These are phyloP conservation scores for Viola odorata DNA, from an alignment of 345 rosid species.

Conservation along the genomic window DNA sequence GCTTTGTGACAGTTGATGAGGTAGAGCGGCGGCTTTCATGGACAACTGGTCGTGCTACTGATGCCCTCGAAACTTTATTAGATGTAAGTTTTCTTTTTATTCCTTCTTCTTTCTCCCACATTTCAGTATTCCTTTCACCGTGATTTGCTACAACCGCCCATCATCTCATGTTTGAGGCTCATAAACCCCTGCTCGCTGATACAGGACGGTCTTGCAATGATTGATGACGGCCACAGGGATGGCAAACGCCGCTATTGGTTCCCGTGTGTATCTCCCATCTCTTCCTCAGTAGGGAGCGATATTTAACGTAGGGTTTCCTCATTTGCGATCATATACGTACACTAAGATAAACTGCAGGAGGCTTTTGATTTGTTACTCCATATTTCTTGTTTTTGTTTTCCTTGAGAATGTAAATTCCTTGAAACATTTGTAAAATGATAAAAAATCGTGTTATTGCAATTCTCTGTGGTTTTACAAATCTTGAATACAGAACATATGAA, in stretches of 20 bases:
- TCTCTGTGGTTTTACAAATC: not conserved
- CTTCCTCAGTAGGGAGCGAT: conserved; percentile 42
- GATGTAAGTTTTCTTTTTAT: conserved; percentile 39
- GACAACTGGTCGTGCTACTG: conserved; percentile 79
- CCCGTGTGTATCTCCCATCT: conserved; percentile 71
- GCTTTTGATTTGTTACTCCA: not conserved
- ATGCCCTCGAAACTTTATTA: conserved; percentile 68
- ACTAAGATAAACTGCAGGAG: not conserved
- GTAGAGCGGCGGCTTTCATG: conserved; percentile 69
- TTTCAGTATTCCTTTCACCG: not conserved
- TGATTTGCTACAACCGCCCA: too few species aligned
- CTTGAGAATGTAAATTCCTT: not conserved
- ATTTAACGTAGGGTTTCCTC: conserved; percentile 8
- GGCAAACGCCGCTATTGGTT: conserved; percentile 74
- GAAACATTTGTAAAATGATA: too few species aligned
- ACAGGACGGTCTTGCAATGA: conserved; percentile 88
- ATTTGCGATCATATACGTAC: not conserved
- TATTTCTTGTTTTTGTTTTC: not conserved
- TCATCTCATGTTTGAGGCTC: not conserved
- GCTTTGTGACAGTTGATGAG: conserved; percentile 82
- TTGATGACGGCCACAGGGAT: conserved; percentile 68
- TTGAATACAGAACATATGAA: not conserved
- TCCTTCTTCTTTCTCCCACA: not conserved
- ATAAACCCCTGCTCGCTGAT: conserved; percentile 21
- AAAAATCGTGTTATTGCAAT: too few species aligned